These are phyloP conservation scores for Linum lewisii DNA, from an alignment of 345 rosid genomes.

Conservation along the genomic window DNA sequence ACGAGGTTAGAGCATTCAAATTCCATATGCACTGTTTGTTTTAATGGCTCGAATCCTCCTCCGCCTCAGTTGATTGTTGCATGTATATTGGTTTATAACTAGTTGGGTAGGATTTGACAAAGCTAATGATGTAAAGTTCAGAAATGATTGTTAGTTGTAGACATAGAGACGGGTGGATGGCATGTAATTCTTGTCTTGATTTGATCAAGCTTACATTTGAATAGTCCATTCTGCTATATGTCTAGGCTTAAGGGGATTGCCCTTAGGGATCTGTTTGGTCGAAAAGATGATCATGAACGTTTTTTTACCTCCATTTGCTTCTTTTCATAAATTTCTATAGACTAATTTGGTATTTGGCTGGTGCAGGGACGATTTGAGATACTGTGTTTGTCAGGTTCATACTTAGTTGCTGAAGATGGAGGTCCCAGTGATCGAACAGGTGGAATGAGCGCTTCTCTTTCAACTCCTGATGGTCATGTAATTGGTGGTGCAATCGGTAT, in stretches of 20 bases:
- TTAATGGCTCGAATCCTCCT: not conserved
- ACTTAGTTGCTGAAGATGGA: slow-evolving; percentile 80
- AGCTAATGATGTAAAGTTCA: too few species aligned
- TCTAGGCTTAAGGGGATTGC: too few species aligned
- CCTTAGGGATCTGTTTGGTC: too few species aligned
- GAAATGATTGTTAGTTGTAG: too few species aligned
- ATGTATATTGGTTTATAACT: not conserved
- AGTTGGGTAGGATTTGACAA: not conserved
- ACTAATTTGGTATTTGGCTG: slow-evolving; percentile 23
- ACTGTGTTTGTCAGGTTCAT: slow-evolving; percentile 90
- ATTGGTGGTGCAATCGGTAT: slow-evolving; percentile 79
- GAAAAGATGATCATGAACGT: too few species aligned
- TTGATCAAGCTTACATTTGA: too few species aligned
- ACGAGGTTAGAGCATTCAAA: slow-evolving; percentile 51
- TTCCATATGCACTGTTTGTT: not conserved
- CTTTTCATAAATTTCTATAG: not conserved
- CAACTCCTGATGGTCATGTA: slow-evolving; percentile 85
- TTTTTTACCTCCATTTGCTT: too few species aligned
- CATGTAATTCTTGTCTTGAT: too few species aligned
- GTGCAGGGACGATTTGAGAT: slow-evolving; percentile 87
- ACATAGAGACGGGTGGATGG: too few species aligned
- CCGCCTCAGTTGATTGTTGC: not conserved
- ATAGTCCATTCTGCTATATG: too few species aligned
- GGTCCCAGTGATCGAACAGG: slow-evolving; percentile 73
- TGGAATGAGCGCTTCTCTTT: slow-evolving; percentile 86